A percentile compares a stretch with the other conserved stretches of the same genome.
Conservation (phyloP, 1,284 basidiomycete genomes). For the Tilletia setariae region DNA sequence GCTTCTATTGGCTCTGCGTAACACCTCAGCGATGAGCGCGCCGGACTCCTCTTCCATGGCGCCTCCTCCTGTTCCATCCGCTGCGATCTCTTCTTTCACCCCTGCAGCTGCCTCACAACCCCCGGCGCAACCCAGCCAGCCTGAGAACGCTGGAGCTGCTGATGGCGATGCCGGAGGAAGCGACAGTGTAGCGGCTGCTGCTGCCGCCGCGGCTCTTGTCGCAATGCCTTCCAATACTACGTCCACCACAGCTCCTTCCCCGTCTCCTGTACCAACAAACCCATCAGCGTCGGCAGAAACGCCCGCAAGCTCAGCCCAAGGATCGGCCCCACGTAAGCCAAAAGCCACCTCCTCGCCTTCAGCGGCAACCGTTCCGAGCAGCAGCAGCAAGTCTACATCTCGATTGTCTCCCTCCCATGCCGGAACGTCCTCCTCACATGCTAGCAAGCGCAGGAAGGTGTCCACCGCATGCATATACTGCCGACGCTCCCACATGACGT, state of each 20-base stretch:
- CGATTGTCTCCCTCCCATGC: neutral
- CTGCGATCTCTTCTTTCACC: no score
- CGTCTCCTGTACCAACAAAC: neutral
- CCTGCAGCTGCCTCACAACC: no score
- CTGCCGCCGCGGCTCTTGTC: constrained; percentile 2
- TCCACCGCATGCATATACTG: constrained; percentile 80
- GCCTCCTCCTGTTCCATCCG: no score
- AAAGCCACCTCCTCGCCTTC: neutral
- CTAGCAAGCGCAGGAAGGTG: constrained; percentile 44
- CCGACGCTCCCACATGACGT: constrained; percentile 73
- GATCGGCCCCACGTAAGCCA: neutral
- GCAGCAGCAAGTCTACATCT: neutral
- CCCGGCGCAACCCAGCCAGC: no score
- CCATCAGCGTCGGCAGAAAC: neutral
- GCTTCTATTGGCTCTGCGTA: no score
- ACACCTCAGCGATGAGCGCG: no score
- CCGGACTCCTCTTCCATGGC: no score
- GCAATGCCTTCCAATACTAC: constrained; percentile 4
- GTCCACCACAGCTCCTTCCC: neutral
- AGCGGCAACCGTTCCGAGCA: neutral
- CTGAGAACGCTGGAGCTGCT: no score
- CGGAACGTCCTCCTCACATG: neutral
- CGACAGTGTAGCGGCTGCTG: neutral
- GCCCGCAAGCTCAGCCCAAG: neutral
- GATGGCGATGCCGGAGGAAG: no score